Evolutionary conservation across 352 stramenopile species (phyloP).

Genomic region (Globisporangium rhizosaccharum): DNA sequence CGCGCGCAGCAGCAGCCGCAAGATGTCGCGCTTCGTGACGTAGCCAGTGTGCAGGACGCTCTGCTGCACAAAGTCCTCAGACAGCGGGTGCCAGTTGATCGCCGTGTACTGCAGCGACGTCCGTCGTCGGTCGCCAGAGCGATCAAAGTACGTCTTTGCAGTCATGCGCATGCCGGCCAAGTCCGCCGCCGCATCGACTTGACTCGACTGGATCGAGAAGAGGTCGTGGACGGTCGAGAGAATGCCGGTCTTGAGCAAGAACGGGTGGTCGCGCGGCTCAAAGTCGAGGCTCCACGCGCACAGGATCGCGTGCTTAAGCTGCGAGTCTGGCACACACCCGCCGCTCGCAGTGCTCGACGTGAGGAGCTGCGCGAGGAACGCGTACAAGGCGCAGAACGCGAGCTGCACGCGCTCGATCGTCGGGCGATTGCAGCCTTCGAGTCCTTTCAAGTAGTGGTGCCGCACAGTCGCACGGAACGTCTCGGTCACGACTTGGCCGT

Average conservation of each 20-base stretch:
- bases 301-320: slow-evolving; percentile 75
- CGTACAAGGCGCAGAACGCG: slow-evolving; percentile 77
- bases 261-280: slow-evolving; percentile 75
- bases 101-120: slow-evolving; percentile 21
- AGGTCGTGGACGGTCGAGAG: slow-evolving; percentile 63
- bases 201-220: slow-evolving; percentile 64
- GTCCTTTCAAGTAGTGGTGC: slow-evolving; percentile 83
- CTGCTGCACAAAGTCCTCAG: slow-evolving; percentile 74
- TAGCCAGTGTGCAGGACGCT: slow-evolving; percentile 58
- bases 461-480: slow-evolving; percentile 81
- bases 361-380: slow-evolving; percentile 55
- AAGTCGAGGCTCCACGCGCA: slow-evolving; percentile 84
- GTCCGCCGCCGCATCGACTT: slow-evolving; percentile 29
- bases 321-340: slow-evolving; percentile 29
- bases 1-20: slow-evolving; percentile 54
- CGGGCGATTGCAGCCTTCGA: slow-evolving; percentile 73
- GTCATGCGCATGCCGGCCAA: slow-evolving; percentile 14
- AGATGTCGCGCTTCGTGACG: slow-evolving; percentile 77
- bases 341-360: slow-evolving; percentile 16
- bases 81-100: slow-evolving; percentile 76
- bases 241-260: slow-evolving; percentile 76
- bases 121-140: not conserved
- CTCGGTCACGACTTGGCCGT: slow-evolving; percentile 68
- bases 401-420: slow-evolving; percentile 51
- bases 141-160: slow-evolving; percentile 12